phyloP scores from a whole-genome alignment of 257 asterid species.

The Oldenlandia corymbosa region DNA sequence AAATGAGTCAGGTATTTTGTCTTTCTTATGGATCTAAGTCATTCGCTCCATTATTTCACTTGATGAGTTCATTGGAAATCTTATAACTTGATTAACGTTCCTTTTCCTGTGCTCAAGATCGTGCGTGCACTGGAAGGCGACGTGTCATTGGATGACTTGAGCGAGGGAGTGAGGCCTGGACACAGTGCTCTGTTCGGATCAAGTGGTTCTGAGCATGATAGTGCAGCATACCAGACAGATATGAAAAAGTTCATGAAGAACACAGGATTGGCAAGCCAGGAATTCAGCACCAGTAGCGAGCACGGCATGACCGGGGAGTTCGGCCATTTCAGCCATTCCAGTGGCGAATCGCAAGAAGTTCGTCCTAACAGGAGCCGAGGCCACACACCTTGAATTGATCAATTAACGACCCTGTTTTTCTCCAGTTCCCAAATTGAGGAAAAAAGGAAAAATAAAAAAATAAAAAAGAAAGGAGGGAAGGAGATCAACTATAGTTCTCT shows the following conservation, averaged over 20 bases:
- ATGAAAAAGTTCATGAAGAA: conserved; percentile 31
- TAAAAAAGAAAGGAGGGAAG: neutral
- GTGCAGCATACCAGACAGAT: conserved; percentile 34
- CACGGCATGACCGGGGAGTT: conserved; percentile 36
- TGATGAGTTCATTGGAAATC: too few relatives aligned
- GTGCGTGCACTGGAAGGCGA: conserved; percentile 88
- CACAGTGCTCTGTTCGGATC: conserved; percentile 36
- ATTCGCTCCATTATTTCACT: too few relatives aligned
- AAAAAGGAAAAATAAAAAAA: neutral
- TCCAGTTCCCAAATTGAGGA: neutral
- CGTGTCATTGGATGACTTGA: conserved; percentile 54
- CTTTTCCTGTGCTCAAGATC: conserved; percentile 25
- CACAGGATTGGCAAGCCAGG: conserved; percentile 54
- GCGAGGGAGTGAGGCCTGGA: conserved; percentile 37
- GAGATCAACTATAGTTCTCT: neutral
- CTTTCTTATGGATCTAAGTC: too few relatives aligned
- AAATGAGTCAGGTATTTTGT: conserved; percentile 64
- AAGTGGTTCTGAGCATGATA: conserved; percentile 47
- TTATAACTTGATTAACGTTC: neutral
- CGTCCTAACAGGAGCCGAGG: conserved; percentile 15
- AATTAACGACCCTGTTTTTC: neutral
- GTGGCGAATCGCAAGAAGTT: conserved; percentile 32
- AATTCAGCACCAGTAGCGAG: conserved; percentile 56
- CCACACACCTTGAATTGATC: conserved; percentile 15
- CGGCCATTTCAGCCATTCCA: conserved; percentile 12